Evolutionary conservation across 352 stramenopile genomes (phyloP).

Genomic region (Globisporangium ultimum): DNA sequence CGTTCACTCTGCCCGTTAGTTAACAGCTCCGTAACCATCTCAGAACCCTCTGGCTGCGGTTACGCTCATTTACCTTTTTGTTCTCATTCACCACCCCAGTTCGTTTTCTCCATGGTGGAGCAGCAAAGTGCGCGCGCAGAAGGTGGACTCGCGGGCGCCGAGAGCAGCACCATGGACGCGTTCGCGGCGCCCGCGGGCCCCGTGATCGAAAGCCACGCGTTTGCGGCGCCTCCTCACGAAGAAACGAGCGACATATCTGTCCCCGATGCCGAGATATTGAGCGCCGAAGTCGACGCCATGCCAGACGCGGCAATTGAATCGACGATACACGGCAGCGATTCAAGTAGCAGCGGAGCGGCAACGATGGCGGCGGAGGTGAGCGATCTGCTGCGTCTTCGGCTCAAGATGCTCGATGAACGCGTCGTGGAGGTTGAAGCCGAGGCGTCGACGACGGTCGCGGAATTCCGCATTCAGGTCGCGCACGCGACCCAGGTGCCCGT

Average conservation of each 20-base stretch:
- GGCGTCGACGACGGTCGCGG: slow-evolving; percentile 40
- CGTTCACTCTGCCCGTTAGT: no score
- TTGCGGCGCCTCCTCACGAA: slow-evolving; percentile 6
- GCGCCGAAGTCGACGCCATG: background rate
- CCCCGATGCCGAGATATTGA: no score
- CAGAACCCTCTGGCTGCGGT: no score
- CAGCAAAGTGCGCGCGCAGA: no score
- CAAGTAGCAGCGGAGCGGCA: background rate
- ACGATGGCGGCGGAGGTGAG: background rate
- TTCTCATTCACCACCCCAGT: no score
- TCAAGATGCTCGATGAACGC: slow-evolving; percentile 80
- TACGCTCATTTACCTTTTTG: no score
- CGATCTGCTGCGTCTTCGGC: slow-evolving; percentile 19
- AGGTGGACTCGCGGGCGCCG: no score
- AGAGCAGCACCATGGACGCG: no score
- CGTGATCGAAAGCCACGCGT: background rate
- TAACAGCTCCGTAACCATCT: no score
- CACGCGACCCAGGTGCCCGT: slow-evolving; percentile 49
- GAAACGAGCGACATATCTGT: background rate
- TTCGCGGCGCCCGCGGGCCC: no score
- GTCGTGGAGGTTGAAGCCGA: slow-evolving; percentile 61
- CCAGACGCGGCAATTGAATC: background rate
- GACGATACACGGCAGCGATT: background rate
- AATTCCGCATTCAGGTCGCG: slow-evolving; percentile 64
- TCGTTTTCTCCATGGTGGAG: no score